Evolutionary conservation across 179 eudicot species (phyloP).

Genomic region (Spergularia azorica): DNA sequence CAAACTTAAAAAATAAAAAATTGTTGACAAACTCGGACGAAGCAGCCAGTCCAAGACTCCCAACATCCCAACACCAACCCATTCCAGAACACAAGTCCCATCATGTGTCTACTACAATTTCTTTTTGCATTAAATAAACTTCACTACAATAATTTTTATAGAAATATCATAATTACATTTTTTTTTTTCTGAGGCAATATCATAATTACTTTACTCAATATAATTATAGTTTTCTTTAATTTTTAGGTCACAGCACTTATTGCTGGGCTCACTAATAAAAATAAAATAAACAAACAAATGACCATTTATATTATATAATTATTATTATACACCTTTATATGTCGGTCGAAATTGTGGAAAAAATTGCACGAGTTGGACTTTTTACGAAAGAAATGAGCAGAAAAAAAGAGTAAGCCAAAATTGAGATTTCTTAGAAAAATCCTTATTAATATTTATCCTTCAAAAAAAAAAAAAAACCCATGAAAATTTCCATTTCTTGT

Average conservation of each 20-base stretch:
- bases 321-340: neutral
- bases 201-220: too few species aligned
- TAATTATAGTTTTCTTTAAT: too few species aligned
- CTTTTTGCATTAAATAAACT: neutral
- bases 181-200: too few species aligned
- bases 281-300: slow-evolving; percentile 10
- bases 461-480: neutral
- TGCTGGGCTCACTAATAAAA: slow-evolving; percentile 15
- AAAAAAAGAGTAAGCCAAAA: slow-evolving; percentile 5
- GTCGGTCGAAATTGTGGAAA: slow-evolving; percentile 35
- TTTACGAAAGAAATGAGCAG: neutral
- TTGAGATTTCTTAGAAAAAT: neutral
- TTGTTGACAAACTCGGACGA: too few species aligned
- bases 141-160: too few species aligned
- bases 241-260: neutral
- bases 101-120: neutral
- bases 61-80: neutral
- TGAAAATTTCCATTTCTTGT: slow-evolving; percentile 8
- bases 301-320: slow-evolving; percentile 10
- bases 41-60: too few species aligned
- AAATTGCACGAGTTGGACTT: slow-evolving; percentile 10
- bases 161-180: neutral
- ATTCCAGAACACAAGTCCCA: slow-evolving; percentile 20
- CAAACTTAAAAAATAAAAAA: too few species aligned
- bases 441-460: neutral